phyloP scores from a whole-genome alignment of 164 flowering plant genomes.

The Macadamia integrifolia region DNA sequence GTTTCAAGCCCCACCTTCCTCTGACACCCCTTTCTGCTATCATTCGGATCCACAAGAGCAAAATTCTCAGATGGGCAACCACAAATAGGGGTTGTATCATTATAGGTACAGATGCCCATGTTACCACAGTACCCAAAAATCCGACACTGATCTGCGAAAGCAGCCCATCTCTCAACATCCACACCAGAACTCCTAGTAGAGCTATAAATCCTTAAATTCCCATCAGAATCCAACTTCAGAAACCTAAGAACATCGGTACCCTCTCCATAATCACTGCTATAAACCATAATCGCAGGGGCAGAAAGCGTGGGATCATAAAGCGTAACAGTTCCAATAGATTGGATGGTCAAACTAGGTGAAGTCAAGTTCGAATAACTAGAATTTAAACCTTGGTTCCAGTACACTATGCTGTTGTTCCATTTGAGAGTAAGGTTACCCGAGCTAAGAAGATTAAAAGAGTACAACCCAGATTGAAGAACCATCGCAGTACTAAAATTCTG shows the following conservation, averaged over 20 bases:
- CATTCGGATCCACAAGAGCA: conserved; percentile 47
- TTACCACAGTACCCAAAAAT: conserved; percentile 84
- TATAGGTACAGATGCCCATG: conserved; percentile 73
- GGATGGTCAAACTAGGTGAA: conserved; percentile 46
- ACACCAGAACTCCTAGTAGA: conserved; percentile 28
- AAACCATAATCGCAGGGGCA: conserved; percentile 31
- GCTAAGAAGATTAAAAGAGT: conserved; percentile 20
- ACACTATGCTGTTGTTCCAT: conserved; percentile 24
- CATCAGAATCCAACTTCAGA: conserved; percentile 66
- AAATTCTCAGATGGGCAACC: conserved; percentile 76
- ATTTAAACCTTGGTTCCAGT: conserved; percentile 30
- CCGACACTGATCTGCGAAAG: conserved; percentile 69
- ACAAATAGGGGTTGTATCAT: conserved; percentile 51
- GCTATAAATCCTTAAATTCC: conserved; percentile 80
- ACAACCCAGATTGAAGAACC: conserved; percentile 23
- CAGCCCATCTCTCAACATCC: conserved; percentile 50
- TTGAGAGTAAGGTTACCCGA: conserved; percentile 29
- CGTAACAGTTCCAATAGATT: conserved; percentile 42
- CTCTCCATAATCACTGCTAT: conserved; percentile 77
- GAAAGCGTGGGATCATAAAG: conserved; percentile 37
- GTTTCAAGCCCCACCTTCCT: conserved; percentile 53
- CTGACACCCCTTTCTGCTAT: conserved; percentile 62
- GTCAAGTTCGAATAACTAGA: conserved; percentile 26
- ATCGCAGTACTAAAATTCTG: conserved; percentile 22
- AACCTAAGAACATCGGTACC: conserved; percentile 45